A percentile compares a stretch with the other conserved stretches of the same genome.
Evolutionary conservation across 257 asterid genomes (phyloP).

Genomic region (Fraxinus anomala): DNA sequence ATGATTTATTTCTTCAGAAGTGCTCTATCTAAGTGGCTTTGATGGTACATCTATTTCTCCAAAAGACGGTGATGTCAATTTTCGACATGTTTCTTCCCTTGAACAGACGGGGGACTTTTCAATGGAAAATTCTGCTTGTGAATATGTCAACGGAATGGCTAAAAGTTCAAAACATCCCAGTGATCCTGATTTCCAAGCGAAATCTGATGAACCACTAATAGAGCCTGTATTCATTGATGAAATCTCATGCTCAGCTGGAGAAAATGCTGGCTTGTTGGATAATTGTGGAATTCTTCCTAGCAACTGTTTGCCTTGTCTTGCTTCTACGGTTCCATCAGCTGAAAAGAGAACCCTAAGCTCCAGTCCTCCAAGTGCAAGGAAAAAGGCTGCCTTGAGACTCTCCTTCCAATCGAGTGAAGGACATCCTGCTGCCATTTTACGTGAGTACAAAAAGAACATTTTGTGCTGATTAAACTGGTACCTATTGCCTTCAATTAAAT

Average conservation of each 20-base stretch:
- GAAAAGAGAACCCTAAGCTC: conserved; percentile 75
- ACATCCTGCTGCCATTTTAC: background rate
- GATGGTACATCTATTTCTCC: conserved; percentile 39
- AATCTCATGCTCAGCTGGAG: conserved; percentile 49
- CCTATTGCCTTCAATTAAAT: background rate
- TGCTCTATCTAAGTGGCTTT: conserved; percentile 44
- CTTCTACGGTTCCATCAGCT: conserved; percentile 59
- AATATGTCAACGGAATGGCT: conserved; percentile 43
- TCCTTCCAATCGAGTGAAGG: background rate
- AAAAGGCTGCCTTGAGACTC: conserved; percentile 35
- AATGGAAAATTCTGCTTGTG: conserved; percentile 38
- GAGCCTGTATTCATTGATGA: conserved; percentile 63
- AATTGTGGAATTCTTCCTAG: conserved; percentile 75
- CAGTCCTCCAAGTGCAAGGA: conserved; percentile 67
- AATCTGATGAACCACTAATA: conserved; percentile 39
- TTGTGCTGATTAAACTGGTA: background rate
- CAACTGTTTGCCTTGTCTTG: conserved; percentile 91
- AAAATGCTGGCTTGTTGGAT: conserved; percentile 52
- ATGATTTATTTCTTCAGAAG: conserved; percentile 46
- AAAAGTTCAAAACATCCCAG: conserved; percentile 35
- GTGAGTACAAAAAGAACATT: background rate
- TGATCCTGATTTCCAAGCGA: conserved; percentile 35
- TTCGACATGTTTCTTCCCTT: conserved; percentile 27
- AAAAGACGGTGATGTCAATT: conserved; percentile 33
- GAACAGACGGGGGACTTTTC: conserved; percentile 43